Conservation (phyloP, 352 stramenopile species). For the Phytopythium helicoides region DNA sequence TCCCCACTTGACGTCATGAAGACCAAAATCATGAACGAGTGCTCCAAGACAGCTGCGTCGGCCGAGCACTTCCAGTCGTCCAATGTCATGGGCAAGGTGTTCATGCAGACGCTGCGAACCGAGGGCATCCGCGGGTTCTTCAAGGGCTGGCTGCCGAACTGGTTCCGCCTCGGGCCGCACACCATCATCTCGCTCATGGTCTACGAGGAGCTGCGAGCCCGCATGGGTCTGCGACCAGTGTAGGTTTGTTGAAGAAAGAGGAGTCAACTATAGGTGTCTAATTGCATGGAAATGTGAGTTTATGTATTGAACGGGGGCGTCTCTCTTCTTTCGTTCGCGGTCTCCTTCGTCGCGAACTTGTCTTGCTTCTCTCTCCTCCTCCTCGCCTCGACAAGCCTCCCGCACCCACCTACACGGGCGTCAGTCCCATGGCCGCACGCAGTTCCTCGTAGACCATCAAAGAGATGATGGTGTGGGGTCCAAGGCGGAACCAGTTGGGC, state of each 20-base stretch:
- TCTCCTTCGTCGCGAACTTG: too few relatives aligned
- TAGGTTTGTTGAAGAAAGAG: too few relatives aligned
- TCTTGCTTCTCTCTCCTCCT: too few relatives aligned
- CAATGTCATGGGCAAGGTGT: conserved; percentile 38
- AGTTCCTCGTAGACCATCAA: conserved; percentile 76
- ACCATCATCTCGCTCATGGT: conserved; percentile 73
- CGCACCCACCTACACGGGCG: conserved; percentile 65
- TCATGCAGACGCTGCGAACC: conserved; percentile 42
- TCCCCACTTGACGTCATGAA: conserved; percentile 79
- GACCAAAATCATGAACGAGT: conserved; percentile 79
- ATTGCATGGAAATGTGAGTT: too few relatives aligned
- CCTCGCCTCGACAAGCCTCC: too few relatives aligned
- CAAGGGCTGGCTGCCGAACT: conserved; percentile 68
- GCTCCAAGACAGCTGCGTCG: conserved; percentile 33
- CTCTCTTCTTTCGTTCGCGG: too few relatives aligned
- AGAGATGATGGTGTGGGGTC: conserved; percentile 75
- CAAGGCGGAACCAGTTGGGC: conserved; percentile 71
- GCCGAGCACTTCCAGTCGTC: conserved; percentile 26
- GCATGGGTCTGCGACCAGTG: conserved; percentile 40
- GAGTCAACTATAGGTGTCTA: too few relatives aligned
- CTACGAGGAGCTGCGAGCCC: conserved; percentile 55
- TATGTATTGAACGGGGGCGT: too few relatives aligned
- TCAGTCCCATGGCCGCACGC: conserved; percentile 43
- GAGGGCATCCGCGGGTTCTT: conserved; percentile 62
- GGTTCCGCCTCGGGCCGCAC: conserved; percentile 59